A percentile compares a stretch with the other conserved stretches of the same genome.
phyloP scores from a whole-genome alignment of 441 rosid species.

The Populus tomentosa region DNA sequence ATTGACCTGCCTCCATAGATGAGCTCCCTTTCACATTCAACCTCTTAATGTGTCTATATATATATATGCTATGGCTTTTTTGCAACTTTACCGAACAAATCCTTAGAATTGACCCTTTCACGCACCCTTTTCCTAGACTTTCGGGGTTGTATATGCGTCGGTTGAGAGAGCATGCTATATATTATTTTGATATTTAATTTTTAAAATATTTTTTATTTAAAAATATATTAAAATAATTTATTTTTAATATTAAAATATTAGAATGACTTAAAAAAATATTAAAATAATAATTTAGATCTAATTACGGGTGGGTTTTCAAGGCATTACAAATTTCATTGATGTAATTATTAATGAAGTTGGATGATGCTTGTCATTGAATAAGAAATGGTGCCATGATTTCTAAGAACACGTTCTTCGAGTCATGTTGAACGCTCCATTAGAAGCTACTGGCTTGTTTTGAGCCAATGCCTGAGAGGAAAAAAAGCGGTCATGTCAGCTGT shows the following conservation, averaged over 20 bases:
- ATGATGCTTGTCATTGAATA: constrained; percentile 15
- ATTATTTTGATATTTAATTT: too few relatives aligned
- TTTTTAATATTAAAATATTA: too few relatives aligned
- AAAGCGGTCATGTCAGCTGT: neutral
- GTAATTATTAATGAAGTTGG: constrained; percentile 35
- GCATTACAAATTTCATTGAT: constrained; percentile 6
- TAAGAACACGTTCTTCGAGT: neutral
- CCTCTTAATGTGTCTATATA: neutral
- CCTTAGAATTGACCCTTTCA: constrained; percentile 16
- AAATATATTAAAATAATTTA: too few relatives aligned
- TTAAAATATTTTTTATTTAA: too few relatives aligned
- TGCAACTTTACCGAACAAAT: constrained; percentile 26
- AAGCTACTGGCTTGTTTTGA: neutral
- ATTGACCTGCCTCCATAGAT: constrained; percentile 11
- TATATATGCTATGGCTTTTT: neutral
- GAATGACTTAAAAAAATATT: too few relatives aligned
- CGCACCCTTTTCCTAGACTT: constrained; percentile 2
- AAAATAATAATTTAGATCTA: too few relatives aligned
- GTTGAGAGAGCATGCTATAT: neutral
- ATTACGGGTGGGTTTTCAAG: neutral
- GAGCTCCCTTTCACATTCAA: constrained; percentile 18
- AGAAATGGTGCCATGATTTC: neutral
- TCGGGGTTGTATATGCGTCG: constrained; percentile 12
- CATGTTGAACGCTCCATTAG: neutral
- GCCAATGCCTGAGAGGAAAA: neutral